Percentiles rank a stretch among this genome's conserved stretches.
These are phyloP conservation scores for Termitomyces sp. DNA, from an alignment of 768 basidiomycete species.

Conservation along the genomic window DNA sequence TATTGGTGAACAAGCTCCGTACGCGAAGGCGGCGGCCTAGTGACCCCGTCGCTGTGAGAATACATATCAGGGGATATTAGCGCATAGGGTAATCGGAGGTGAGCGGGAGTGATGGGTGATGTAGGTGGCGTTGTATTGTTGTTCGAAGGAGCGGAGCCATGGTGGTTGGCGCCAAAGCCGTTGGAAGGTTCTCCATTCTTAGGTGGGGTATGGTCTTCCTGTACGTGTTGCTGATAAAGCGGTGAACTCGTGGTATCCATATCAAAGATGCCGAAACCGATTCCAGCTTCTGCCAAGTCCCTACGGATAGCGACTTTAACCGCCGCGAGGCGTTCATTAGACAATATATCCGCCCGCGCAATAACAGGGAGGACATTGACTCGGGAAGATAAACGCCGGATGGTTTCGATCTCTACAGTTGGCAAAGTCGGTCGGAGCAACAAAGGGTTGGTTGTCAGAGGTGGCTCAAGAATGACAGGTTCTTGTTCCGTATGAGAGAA, in stretches of 20 bases:
- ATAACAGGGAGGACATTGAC: conserved; percentile 89
- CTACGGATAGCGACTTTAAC: conserved; percentile 78
- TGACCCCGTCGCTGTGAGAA: conserved; percentile 80
- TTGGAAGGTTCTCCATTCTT: conserved; percentile 53
- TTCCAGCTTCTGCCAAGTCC: conserved; percentile 81
- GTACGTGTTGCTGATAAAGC: conserved; percentile 43
- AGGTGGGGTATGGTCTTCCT: conserved; percentile 41
- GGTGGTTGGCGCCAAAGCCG: conserved; percentile 46
- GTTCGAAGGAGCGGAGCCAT: conserved; percentile 47
- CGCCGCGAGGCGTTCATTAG: conserved; percentile 75
- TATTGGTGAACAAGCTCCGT: conserved; percentile 76
- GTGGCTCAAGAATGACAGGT: conserved; percentile 78
- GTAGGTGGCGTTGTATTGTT: conserved; percentile 58
- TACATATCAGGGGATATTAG: conserved; percentile 82
- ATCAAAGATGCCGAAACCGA: conserved; percentile 90
- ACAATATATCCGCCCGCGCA: conserved; percentile 76
- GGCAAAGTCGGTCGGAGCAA: conserved; percentile 68
- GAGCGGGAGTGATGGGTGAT: conserved; percentile 58
- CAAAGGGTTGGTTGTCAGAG: conserved; percentile 69
- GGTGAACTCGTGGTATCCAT: conserved; percentile 41
- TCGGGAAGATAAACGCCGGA: conserved; percentile 74
- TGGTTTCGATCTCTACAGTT: conserved; percentile 67
- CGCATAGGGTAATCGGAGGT: conserved; percentile 76
- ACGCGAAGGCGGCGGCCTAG: conserved; percentile 52
- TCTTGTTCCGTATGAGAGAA: conserved; percentile 72